Conservation (phyloP, 2,329 filamentous ascomycete genomes). For the Fusarium subtropicale region DNA sequence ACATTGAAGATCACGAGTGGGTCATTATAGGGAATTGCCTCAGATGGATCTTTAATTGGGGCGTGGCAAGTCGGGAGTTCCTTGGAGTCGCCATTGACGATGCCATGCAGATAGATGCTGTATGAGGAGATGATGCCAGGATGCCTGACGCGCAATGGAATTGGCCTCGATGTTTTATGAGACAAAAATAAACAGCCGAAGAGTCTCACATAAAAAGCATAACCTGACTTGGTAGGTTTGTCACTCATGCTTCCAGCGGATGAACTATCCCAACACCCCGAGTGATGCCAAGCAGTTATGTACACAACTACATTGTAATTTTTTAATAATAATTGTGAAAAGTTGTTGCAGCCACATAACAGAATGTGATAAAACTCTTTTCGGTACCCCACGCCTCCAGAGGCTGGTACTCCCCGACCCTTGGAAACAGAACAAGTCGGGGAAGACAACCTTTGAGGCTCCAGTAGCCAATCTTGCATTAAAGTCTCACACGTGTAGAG, state of each 20-base stretch:
- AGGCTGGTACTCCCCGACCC: neutral
- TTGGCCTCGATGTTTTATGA: neutral
- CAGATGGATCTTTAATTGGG: neutral
- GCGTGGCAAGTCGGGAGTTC: slow-evolving; percentile 1
- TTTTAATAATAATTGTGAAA: neutral
- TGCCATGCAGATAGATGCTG: neutral
- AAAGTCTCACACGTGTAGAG: slow-evolving; percentile 38
- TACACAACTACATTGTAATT: neutral
- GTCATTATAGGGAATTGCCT: neutral
- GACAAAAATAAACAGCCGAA: neutral
- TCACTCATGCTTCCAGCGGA: too few relatives aligned
- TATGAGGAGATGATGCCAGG: neutral
- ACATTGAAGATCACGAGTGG: slow-evolving; percentile 14
- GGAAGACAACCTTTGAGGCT: neutral
- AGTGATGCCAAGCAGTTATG: slow-evolving; percentile 1
- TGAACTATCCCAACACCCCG: too few relatives aligned
- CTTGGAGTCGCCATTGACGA: neutral
- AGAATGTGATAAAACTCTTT: neutral
- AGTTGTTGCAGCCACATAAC: neutral
- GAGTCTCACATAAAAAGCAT: neutral
- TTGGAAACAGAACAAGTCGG: slow-evolving; percentile 1
- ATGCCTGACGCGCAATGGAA: neutral
- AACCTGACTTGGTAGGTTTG: too few relatives aligned
- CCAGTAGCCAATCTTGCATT: slow-evolving; percentile 43
- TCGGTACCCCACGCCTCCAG: neutral